Conservation (phyloP, 768 basidiomycete genomes). For the Paxillus rubicundulus region DNA sequence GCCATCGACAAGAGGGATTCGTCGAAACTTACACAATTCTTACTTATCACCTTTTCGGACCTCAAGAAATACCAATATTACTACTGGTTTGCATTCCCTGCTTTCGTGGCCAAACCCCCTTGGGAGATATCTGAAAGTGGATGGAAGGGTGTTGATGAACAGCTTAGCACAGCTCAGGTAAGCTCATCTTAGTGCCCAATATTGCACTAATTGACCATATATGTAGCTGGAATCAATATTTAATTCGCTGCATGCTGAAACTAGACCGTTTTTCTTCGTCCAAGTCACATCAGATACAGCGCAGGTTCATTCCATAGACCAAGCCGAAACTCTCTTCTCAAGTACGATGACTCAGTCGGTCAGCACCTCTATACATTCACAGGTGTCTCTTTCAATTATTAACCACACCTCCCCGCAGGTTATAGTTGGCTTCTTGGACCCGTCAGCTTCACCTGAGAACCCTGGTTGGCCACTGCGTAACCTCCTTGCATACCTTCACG, state of each 20-base stretch:
- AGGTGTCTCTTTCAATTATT: not conserved
- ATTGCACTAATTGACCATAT: not conserved
- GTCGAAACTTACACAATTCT: conserved; percentile 66
- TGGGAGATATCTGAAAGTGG: conserved; percentile 77
- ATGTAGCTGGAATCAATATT: conserved; percentile 54
- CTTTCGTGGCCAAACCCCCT: conserved; percentile 82
- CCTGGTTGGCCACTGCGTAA: conserved; percentile 96
- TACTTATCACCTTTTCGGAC: conserved; percentile 92
- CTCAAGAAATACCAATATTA: conserved; percentile 98
- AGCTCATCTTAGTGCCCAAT: conserved; percentile 5
- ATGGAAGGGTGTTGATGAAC: conserved; percentile 50
- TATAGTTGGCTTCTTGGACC: conserved; percentile 75
- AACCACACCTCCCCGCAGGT: conserved; percentile 33
- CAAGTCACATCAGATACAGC: conserved; percentile 35
- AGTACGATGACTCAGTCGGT: conserved; percentile 42
- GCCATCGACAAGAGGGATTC: conserved; percentile 52
- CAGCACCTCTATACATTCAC: conserved; percentile 14
- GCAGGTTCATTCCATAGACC: conserved; percentile 52
- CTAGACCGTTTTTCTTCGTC: conserved; percentile 63
- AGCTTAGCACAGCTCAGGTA: conserved; percentile 44
- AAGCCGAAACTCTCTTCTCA: conserved; percentile 58
- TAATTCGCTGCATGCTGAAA: conserved; percentile 40
- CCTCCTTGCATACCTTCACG: conserved; percentile 76
- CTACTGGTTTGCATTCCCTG: conserved; percentile 98
- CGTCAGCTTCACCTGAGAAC: conserved; percentile 69